Percentiles rank a stretch among this genome's conserved stretches.
phyloP scores from a whole-genome alignment of 169 alveolate species.

The Babesia sp. region DNA sequence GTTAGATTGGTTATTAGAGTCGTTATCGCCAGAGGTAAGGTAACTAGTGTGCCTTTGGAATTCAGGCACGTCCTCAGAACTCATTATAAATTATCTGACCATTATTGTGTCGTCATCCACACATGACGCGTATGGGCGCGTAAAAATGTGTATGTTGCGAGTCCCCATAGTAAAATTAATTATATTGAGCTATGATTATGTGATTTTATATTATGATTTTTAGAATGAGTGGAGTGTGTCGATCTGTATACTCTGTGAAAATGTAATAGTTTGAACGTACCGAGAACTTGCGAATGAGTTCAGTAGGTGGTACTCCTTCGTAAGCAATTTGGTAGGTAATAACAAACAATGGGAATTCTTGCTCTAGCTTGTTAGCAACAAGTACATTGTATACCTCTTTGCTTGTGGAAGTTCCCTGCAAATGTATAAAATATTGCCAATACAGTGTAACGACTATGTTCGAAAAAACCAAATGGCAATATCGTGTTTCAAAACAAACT shows the following conservation, averaged over 20 bases:
- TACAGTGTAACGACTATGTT: not conserved
- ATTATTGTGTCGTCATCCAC: no score
- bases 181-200: no score
- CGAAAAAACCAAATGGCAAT: not conserved
- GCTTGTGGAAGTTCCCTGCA: conserved; percentile 57
- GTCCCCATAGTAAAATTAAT: not conserved
- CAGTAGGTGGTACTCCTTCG: conserved; percentile 44
- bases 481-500: not conserved
- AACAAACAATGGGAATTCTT: conserved; percentile 54
- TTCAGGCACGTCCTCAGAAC: not conserved
- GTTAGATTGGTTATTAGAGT: not conserved
- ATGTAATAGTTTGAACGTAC: conserved; percentile 4
- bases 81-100: not conserved
- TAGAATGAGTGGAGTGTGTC: not conserved
- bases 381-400: conserved; percentile 53
- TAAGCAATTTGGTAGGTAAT: conserved; percentile 57
- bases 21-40: not conserved
- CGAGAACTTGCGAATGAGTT: conserved; percentile 36
- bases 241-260: not conserved
- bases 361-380: conserved; percentile 23
- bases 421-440: not conserved
- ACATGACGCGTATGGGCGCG: no score
- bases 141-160: not conserved
- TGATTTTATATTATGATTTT: not conserved
- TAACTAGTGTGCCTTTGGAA: not conserved